Conservation (phyloP, 331 rosid genomes). For the Malus hybrid region DNA sequence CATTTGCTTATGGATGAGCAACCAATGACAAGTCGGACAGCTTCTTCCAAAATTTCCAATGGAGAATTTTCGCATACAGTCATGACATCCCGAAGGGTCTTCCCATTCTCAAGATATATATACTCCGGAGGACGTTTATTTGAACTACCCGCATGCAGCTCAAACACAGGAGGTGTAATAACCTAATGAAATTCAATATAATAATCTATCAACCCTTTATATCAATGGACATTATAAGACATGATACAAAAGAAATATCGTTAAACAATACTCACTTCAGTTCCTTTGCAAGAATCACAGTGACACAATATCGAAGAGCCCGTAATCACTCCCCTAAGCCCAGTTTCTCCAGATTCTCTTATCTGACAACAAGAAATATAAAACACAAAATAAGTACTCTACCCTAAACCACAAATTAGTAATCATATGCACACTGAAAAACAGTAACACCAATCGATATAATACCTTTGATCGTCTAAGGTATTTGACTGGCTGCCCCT, state of each 20-base stretch:
- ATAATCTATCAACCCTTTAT: neutral
- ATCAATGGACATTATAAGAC: neutral
- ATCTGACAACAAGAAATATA: slow-evolving; percentile 28
- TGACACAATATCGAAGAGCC: slow-evolving; percentile 51
- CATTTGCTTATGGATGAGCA: slow-evolving; percentile 41
- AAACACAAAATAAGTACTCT: neutral
- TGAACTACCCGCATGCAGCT: slow-evolving; percentile 75
- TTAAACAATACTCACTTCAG: slow-evolving; percentile 37
- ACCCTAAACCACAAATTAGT: neutral
- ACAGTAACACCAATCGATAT: neutral
- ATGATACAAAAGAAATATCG: neutral
- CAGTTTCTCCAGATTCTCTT: slow-evolving; percentile 40
- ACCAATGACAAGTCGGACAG: slow-evolving; percentile 46
- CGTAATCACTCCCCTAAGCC: slow-evolving; percentile 58
- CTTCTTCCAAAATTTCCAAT: slow-evolving; percentile 43
- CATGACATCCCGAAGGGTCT: slow-evolving; percentile 72
- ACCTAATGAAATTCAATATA: slow-evolving; percentile 25
- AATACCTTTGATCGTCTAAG: slow-evolving; percentile 62
- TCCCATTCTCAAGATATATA: slow-evolving; percentile 58
- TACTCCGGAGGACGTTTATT: slow-evolving; percentile 74
- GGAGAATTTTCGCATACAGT: slow-evolving; percentile 39
- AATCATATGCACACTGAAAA: neutral
- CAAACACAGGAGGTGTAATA: slow-evolving; percentile 57
- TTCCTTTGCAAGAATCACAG: slow-evolving; percentile 58
- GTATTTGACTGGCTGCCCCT: slow-evolving; percentile 67